Base-by-base conservation (phyloP, 2,329 filamentous ascomycete genomes). In the Fusarium coicis region DNA sequence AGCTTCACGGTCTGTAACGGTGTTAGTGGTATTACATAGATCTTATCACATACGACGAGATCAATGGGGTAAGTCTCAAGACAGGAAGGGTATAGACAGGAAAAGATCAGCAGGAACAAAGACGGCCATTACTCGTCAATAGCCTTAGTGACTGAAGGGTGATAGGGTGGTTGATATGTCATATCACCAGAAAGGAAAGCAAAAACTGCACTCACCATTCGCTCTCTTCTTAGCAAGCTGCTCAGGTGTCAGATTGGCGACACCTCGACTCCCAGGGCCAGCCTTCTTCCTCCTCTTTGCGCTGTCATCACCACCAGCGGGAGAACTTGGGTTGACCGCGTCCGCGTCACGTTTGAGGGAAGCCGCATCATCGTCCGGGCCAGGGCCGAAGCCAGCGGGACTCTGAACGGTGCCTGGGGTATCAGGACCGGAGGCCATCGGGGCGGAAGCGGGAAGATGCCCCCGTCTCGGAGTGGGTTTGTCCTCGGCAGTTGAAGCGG, bases 1-100 rank as follows among this genome's bases (percentile, higher is more conserved):
- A 36, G 94, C 94, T 81, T 97, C 93, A 65, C 94, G 91, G 80
- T 97, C 94, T 88, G 90, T 21, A 49, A 61, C 43, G 34, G 49
- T 63, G 63, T 70, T 63, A 74, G 75, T 74, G 50, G 72, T 30
- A 11, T 44, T 43, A n/a, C 16, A 53, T 11, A 39, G 69, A 42
- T 36, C 46, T 58, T 65, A 53, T 61, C 50, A 50, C 40, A 52
- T 46, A 70, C 69, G 44, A 55, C 36, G 26, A 49, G 42, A 52
- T 15, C 11, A 23, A 56, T 42, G 39, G 18, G 40, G 52, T 28
- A 43, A 40, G 52, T 30, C 39, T 54, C 19, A 39, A 46, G 46
- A 72, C 23, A 52, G 59, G 52, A 56, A 52, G 55, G 59, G 36
- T 37, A 58, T 58, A 52, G 28, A 39, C 36, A 46, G 21, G 36